phyloP scores from a whole-genome alignment of 148 eudicot genomes.

The Arctostaphylos glauca region DNA sequence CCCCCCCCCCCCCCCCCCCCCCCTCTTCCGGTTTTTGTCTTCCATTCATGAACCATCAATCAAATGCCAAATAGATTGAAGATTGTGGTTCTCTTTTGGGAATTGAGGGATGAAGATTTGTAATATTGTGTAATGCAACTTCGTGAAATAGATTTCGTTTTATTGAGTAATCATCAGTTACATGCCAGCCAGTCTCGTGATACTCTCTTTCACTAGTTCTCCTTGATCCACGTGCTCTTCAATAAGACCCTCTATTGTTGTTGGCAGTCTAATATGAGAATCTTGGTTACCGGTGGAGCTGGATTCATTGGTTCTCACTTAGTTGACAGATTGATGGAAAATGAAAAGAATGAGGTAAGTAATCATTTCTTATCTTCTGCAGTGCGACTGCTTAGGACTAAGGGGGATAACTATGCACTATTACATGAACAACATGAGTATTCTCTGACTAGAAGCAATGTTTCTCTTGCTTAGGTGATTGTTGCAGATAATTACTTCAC shows the following conservation, averaged over 20 bases:
- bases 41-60: neutral
- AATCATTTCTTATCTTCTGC: neutral
- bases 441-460: neutral
- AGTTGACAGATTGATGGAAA: constrained; percentile 83
- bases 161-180: neutral
- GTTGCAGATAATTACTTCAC: constrained; percentile 92
- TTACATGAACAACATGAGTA: neutral
- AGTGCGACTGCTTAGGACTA: neutral
- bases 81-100: neutral
- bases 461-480: constrained; percentile 49
- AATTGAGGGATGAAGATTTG: neutral
- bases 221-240: neutral
- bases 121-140: neutral
- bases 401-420: neutral
- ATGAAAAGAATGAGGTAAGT: constrained; percentile 88
- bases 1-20: neutral
- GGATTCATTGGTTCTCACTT: constrained; percentile 97
- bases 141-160: neutral
- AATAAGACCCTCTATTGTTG: constrained; percentile 10
- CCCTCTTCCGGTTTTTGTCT: neutral
- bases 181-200: neutral
- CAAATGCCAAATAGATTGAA: neutral
- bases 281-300: constrained; percentile 91
- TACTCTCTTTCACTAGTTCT: neutral
- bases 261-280: constrained; percentile 88